Conservation (phyloP, 805 yeast species). For the Candida awuae region DNA sequence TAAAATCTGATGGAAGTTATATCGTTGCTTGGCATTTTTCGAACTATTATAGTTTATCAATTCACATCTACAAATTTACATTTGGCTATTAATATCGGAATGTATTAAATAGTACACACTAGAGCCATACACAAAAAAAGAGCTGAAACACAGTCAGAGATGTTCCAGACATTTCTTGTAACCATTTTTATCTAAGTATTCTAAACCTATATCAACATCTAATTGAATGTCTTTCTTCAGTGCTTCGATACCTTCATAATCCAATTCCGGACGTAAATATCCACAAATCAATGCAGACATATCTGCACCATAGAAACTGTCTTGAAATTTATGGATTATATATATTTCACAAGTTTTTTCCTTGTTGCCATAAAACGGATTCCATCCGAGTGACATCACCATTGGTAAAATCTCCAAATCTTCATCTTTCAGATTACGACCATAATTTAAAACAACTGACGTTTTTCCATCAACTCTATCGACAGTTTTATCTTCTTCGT, state of each 20-base stretch:
- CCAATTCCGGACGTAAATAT: conserved; percentile 82
- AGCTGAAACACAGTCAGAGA: conserved; percentile 4
- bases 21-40: too few species aligned
- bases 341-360: conserved; percentile 84
- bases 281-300: conserved; percentile 71
- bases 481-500: neutral
- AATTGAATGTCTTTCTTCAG: conserved; percentile 73
- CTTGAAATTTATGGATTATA: conserved; percentile 61
- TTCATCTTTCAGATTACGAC: conserved; percentile 40
- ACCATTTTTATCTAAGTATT: conserved; percentile 36
- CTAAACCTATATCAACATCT: conserved; percentile 65
- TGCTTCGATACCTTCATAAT: conserved; percentile 76
- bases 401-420: conserved; percentile 57
- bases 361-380: conserved; percentile 79
- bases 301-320: conserved; percentile 74
- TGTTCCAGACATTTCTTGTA: conserved; percentile 30
- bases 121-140: too few species aligned
- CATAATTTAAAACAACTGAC: conserved; percentile 53
- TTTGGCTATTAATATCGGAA: too few species aligned
- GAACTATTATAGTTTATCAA: too few species aligned
- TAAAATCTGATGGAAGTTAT: too few species aligned
- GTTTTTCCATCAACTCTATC: conserved; percentile 31
- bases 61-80: too few species aligned
- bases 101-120: too few species aligned
- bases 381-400: conserved; percentile 95